phyloP scores from a whole-genome alignment of 2,329 filamentous ascomycete species.

The Colletotrichum sp. region DNA sequence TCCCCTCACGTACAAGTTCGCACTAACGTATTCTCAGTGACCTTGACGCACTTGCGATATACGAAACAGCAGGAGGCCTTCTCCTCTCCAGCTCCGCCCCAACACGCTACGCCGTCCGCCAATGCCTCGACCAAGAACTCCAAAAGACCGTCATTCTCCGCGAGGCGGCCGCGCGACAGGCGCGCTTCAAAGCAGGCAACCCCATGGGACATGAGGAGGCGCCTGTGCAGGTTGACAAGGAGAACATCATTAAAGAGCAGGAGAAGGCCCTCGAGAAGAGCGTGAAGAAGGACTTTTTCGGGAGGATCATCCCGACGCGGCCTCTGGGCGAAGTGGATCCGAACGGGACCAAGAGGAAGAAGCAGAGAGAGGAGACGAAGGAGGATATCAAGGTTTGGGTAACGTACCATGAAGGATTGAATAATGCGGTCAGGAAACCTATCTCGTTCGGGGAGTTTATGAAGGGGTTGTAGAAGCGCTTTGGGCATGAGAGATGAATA shows the following conservation, averaged over 20 bases:
- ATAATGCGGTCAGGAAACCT: constrained; percentile 90
- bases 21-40: constrained; percentile 44
- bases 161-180: constrained; percentile 69
- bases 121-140: constrained; percentile 92
- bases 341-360: constrained; percentile 30
- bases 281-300: constrained; percentile 86
- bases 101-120: constrained; percentile 89
- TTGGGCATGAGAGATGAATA: not conserved
- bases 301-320: constrained; percentile 64
- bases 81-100: constrained; percentile 66
- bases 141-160: constrained; percentile 72
- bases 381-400: constrained; percentile 74
- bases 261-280: constrained; percentile 35
- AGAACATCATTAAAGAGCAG: constrained; percentile 37
- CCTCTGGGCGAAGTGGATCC: constrained; percentile 45
- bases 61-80: constrained; percentile 68
- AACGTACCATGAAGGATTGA: constrained; percentile 87
- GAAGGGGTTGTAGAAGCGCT: constrained; percentile 55
- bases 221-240: constrained; percentile 40
- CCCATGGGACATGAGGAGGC: constrained; percentile 19
- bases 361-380: constrained; percentile 32
- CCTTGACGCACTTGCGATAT: constrained; percentile 80
- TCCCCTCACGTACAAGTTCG: not conserved
- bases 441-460: constrained; percentile 82
- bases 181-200: constrained; percentile 60